These are phyloP conservation scores for Diplodia intermedia DNA, from an alignment of 2,329 filamentous ascomycete species.

Conservation along the genomic window DNA sequence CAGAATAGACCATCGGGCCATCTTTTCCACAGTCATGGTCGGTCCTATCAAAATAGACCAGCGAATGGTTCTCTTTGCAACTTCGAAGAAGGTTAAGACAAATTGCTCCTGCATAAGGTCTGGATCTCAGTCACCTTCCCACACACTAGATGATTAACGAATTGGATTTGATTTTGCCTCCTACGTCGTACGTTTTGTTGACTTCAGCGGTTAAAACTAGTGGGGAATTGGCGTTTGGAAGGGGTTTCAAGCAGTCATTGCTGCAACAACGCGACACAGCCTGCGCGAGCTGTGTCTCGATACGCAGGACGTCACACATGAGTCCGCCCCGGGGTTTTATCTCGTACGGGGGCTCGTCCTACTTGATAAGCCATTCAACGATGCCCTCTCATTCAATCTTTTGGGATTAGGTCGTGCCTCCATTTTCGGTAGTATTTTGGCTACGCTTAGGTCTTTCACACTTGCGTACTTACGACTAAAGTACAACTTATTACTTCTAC, in stretches of 20 bases:
- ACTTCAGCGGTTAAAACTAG: background rate
- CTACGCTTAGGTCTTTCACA: too few relatives aligned
- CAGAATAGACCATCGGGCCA: slow-evolving; percentile 15
- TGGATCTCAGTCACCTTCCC: background rate
- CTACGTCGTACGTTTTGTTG: background rate
- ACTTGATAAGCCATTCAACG: background rate
- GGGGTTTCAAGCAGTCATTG: background rate
- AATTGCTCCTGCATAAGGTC: background rate
- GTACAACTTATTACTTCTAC: too few relatives aligned
- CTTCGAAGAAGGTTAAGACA: background rate
- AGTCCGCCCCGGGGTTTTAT: background rate
- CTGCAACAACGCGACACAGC: background rate
- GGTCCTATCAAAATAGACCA: slow-evolving; percentile 13
- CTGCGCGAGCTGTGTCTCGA: background rate
- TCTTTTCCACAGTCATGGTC: background rate
- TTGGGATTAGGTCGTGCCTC: too few relatives aligned
- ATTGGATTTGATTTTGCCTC: background rate
- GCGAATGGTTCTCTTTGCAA: slow-evolving; percentile 4
- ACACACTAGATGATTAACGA: background rate
- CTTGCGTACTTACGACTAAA: too few relatives aligned
- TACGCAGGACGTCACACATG: background rate
- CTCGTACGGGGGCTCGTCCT: too few relatives aligned
- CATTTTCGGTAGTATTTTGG: too few relatives aligned
- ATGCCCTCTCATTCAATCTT: too few relatives aligned
- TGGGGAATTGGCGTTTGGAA: background rate